These are phyloP conservation scores for Paraurostyla sp. DNA, from an alignment of 73 alveolate species.

Conservation along the genomic window DNA sequence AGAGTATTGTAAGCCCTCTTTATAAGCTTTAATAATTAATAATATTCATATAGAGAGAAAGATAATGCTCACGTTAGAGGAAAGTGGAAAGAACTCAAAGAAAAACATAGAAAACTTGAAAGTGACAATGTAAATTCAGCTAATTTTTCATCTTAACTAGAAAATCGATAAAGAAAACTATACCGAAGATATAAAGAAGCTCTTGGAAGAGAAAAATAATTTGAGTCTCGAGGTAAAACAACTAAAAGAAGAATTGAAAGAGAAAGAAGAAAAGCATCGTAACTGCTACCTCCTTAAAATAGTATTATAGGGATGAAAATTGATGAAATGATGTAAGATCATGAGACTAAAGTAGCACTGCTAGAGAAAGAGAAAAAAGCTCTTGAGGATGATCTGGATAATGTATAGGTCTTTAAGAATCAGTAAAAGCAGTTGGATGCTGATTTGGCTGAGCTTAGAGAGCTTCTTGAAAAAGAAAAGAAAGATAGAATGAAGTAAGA, in stretches of 20 bases:
- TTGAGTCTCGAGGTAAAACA: neutral
- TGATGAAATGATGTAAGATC: slow-evolving; percentile 23
- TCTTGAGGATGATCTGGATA: slow-evolving; percentile 39
- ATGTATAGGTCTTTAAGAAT: slow-evolving; percentile 45
- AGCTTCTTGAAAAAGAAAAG: slow-evolving; percentile 80
- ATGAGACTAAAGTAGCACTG: neutral
- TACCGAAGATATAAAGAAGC: slow-evolving; percentile 14
- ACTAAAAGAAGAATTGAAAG: slow-evolving; percentile 25
- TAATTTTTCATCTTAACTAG: neutral
- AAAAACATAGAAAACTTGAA: slow-evolving; percentile 11
- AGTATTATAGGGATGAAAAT: slow-evolving; percentile 22
- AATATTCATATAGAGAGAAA: slow-evolving; percentile 7
- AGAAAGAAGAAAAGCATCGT: slow-evolving; percentile 31
- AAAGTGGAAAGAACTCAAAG: slow-evolving; percentile 30
- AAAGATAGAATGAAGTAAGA: slow-evolving; percentile 71
- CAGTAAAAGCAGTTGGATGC: slow-evolving; percentile 27
- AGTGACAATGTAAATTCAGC: slow-evolving; percentile 8
- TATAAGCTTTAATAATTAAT: neutral
- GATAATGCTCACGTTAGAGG: slow-evolving; percentile 54
- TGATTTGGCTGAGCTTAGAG: slow-evolving; percentile 43
- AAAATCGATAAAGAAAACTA: slow-evolving; percentile 16
- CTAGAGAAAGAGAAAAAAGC: slow-evolving; percentile 41
- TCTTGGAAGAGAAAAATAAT: neutral
- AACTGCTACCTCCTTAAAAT: neutral
- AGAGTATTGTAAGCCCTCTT: slow-evolving; percentile 13